Percentiles rank a stretch among this genome's conserved stretches.
Conservation (phyloP, 352 stramenopile species). For the Pythium graminicola region DNA sequence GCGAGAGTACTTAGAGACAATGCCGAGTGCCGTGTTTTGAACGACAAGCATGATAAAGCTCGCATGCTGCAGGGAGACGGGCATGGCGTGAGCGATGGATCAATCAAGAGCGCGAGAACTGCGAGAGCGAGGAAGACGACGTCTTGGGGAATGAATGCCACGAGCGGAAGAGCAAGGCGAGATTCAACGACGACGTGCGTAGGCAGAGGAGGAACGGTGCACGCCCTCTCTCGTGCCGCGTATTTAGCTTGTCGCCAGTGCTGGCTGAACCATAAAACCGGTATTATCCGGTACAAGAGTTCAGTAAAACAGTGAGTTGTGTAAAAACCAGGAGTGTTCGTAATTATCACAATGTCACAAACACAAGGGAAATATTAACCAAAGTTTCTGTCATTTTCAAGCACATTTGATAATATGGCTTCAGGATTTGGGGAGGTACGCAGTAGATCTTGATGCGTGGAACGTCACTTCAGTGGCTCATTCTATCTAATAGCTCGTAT, state of each 20-base stretch:
- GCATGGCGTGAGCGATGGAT: conserved; percentile 16
- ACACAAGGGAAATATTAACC: not conserved
- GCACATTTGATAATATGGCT: too few relatives aligned
- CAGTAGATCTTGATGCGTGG: not conserved
- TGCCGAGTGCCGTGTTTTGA: conserved; percentile 81
- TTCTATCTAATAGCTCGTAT: conserved; percentile 89
- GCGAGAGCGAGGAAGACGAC: conserved; percentile 1
- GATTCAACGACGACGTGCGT: not conserved
- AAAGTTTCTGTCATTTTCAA: too few relatives aligned
- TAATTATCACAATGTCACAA: not conserved
- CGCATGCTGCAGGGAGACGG: conserved; percentile 62
- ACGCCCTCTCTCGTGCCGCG: not conserved
- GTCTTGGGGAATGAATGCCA: too few relatives aligned
- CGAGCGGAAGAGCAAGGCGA: too few relatives aligned
- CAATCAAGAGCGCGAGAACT: not conserved
- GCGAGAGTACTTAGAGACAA: conserved; percentile 85
- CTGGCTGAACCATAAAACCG: conserved; percentile 1
- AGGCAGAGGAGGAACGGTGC: not conserved
- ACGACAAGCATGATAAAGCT: conserved; percentile 83
- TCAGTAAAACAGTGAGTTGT: not conserved
- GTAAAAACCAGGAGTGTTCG: not conserved
- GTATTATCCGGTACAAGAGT: not conserved
- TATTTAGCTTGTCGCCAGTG: too few relatives aligned
- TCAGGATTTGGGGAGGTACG: conserved; percentile 27
- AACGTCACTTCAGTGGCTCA: too few relatives aligned